Conservation (phyloP, 306 rosid species). For the Cucurbita argyrosperma region DNA sequence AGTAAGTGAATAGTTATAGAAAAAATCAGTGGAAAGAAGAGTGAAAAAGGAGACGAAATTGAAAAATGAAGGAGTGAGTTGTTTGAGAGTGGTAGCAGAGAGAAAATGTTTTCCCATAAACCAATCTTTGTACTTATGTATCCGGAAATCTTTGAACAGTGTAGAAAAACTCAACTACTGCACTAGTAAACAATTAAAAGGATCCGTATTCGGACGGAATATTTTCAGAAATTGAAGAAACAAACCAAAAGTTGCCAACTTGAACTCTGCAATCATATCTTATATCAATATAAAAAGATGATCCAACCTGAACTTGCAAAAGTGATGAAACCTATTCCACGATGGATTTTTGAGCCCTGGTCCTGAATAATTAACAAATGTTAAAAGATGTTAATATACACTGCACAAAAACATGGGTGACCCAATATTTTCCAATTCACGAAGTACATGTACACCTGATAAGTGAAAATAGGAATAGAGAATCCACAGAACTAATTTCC, state of each 20-base stretch:
- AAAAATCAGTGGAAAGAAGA: too few relatives aligned
- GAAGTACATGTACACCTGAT: background rate
- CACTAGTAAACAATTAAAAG: background rate
- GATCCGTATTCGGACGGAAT: background rate
- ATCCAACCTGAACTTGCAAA: conserved; percentile 79
- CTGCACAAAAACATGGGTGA: background rate
- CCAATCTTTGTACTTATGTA: too few relatives aligned
- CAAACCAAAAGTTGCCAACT: background rate
- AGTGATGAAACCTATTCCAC: conserved; percentile 94
- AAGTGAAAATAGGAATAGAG: background rate
- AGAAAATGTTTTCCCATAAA: too few relatives aligned
- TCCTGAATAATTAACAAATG: conserved; percentile 32
- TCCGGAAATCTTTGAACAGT: background rate
- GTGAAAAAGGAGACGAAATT: too few relatives aligned
- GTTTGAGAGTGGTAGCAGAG: too few relatives aligned
- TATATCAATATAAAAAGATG: conserved; percentile 4
- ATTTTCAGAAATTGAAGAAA: background rate
- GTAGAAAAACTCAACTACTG: background rate
- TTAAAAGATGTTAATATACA: background rate
- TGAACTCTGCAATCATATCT: background rate
- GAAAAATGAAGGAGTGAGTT: too few relatives aligned
- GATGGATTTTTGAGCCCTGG: conserved; percentile 76
- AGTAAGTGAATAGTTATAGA: too few relatives aligned
- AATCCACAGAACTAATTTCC: background rate
- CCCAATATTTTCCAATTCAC: background rate